Conservation (phyloP, 2,329 filamentous ascomycete genomes). For the Colletotrichum sp. region DNA sequence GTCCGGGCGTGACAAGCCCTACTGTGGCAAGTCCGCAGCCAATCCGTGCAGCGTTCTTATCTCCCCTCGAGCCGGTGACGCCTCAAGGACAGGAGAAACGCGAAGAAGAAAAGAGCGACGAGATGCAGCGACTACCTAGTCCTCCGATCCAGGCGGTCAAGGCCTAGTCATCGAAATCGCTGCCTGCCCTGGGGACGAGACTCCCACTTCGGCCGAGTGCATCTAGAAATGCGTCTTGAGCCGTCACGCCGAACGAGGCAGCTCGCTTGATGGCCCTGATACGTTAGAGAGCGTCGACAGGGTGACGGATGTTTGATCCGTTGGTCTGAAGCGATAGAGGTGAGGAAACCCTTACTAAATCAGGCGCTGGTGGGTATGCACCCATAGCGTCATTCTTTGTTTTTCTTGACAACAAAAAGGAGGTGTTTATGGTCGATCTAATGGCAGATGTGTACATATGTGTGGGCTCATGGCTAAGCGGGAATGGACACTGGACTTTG, state of each 20-base stretch:
- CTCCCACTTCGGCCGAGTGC: background rate
- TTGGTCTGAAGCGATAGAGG: background rate
- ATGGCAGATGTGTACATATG: constrained; percentile 3
- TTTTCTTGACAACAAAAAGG: background rate
- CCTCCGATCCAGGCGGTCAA: constrained; percentile 36
- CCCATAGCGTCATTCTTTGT: background rate
- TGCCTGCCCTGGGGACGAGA: background rate
- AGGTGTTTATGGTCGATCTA: background rate
- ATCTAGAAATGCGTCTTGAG: background rate
- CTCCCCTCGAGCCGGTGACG: background rate
- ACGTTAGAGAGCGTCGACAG: background rate
- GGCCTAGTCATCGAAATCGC: constrained; percentile 25
- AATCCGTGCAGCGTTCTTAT: background rate
- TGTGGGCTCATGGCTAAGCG: constrained; percentile 7
- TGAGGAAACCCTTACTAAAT: background rate
- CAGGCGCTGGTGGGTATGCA: background rate
- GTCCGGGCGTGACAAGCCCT: background rate
- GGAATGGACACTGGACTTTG: constrained; percentile 10
- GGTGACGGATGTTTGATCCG: background rate
- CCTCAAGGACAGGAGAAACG: background rate
- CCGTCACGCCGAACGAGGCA: background rate
- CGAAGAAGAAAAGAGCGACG: constrained; percentile 27
- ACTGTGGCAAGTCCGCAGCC: background rate
- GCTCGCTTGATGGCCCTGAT: background rate
- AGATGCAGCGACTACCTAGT: constrained; percentile 29